A percentile compares a stretch with the other conserved stretches of the same genome.
Evolutionary conservation across 345 rosid genomes (phyloP).

Genomic region (Pugionium dolabratum): DNA sequence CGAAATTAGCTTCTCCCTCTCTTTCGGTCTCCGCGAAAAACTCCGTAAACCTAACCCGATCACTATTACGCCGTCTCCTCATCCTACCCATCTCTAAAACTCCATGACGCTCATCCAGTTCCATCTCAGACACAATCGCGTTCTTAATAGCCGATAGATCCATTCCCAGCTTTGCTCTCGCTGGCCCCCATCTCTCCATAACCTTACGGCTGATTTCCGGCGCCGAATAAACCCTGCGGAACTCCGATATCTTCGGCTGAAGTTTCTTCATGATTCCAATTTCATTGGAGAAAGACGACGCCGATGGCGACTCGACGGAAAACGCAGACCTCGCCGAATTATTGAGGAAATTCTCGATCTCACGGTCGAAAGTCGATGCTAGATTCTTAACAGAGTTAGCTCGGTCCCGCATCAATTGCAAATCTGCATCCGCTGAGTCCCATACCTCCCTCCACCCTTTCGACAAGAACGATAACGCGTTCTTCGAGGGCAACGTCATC

Average conservation of each 20-base stretch:
- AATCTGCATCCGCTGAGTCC: conserved; percentile 90
- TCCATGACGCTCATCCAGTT: conserved; percentile 42
- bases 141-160: conserved; percentile 82
- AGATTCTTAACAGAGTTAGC: conserved; percentile 85
- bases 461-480: conserved; percentile 58
- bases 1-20: conserved; percentile 47
- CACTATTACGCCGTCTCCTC: conserved; percentile 52
- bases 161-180: conserved; percentile 64
- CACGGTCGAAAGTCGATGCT: conserved; percentile 77
- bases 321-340: conserved; percentile 66
- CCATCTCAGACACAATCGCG: conserved; percentile 69
- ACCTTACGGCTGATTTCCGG: conserved; percentile 88
- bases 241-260: conserved; percentile 85
- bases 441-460: conserved; percentile 87
- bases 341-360: conserved; percentile 73
- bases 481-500: conserved; percentile 46
- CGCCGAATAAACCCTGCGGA: conserved; percentile 87
- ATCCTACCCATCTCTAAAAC: conserved; percentile 50
- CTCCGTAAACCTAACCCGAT: conserved; percentile 54
- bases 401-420: conserved; percentile 74
- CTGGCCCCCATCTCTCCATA: conserved; percentile 78
- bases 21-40: conserved; percentile 46
- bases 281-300: conserved; percentile 49
- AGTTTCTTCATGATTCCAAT: conserved; percentile 75
- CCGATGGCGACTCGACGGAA: conserved; percentile 49